phyloP scores from a whole-genome alignment of 140 eudicot genomes.

The Cichorium intybus region DNA sequence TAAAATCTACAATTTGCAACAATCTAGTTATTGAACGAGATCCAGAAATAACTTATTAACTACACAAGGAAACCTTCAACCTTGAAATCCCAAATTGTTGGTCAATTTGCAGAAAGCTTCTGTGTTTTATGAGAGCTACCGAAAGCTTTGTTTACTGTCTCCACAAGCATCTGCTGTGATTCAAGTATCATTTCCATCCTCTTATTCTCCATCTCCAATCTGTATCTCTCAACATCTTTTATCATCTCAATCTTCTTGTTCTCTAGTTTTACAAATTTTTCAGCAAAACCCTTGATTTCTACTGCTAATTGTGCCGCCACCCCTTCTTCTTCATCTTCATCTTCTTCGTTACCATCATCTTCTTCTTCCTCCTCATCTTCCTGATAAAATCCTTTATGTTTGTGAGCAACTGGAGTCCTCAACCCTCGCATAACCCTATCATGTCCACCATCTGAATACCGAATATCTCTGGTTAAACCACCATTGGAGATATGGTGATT shows the following conservation, averaged over 20 bases:
- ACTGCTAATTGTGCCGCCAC: constrained; percentile 54
- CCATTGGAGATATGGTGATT: constrained; percentile 27
- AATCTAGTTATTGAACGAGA: constrained; percentile 20
- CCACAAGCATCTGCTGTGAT: constrained; percentile 69
- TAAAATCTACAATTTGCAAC: constrained; percentile 20
- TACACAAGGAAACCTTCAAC: constrained; percentile 19
- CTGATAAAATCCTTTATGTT: constrained; percentile 34
- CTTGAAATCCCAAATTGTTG: constrained; percentile 7
- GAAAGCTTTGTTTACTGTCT: constrained; percentile 62
- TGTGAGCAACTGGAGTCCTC: constrained; percentile 37
- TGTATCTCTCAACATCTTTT: constrained; percentile 57
- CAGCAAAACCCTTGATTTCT: constrained; percentile 72
- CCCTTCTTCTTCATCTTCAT: constrained; percentile 23
- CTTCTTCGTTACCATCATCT: constrained; percentile 16
- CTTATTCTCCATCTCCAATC: constrained; percentile 94
- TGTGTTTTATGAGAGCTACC: constrained; percentile 41
- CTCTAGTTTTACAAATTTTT: constrained; percentile 77
- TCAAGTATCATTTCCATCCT: constrained; percentile 78
- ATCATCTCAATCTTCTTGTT: constrained; percentile 87
- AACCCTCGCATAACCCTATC: constrained; percentile 32
- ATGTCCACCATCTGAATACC: constrained; percentile 15
- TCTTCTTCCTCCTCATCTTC: constrained; percentile 29
- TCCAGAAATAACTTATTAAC: constrained; percentile 8
- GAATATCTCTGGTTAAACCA: constrained; percentile 21
- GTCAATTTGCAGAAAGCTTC: constrained; percentile 47